These are phyloP conservation scores for Pseudozyma pruni DNA, from an alignment of 1,284 basidiomycete species.

Conservation along the genomic window DNA sequence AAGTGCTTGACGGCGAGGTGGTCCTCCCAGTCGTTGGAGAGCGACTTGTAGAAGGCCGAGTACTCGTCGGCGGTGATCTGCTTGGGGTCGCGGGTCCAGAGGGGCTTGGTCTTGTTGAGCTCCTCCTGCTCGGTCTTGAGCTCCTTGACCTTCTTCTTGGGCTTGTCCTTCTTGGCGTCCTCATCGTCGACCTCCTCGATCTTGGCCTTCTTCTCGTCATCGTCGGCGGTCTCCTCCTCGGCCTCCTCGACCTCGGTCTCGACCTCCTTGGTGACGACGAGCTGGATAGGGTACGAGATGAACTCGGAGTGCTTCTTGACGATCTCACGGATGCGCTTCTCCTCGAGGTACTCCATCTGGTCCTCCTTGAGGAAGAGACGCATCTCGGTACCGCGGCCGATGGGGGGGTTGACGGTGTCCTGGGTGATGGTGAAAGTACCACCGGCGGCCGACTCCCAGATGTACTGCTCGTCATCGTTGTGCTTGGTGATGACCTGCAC, in stretches of 20 bases:
- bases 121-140: conserved; percentile 82
- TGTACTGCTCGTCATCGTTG: conserved; percentile 99
- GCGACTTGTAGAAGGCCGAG: conserved; percentile 96
- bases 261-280: conserved; percentile 98
- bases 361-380: conserved; percentile 98
- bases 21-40: conserved; percentile 99
- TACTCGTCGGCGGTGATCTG: conserved; percentile 96
- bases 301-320: conserved; percentile 99
- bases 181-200: conserved; percentile 83
- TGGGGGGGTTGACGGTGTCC: conserved; percentile 86
- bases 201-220: conserved; percentile 78
- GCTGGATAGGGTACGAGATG: conserved; percentile 99
- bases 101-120: conserved; percentile 99
- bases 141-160: conserved; percentile 91
- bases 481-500: conserved; percentile 99
- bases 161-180: conserved; percentile 75
- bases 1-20: conserved; percentile 99
- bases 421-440: conserved; percentile 99
- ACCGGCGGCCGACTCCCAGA: conserved; percentile 99
- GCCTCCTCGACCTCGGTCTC: conserved; percentile 89
- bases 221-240: conserved; percentile 72
- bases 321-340: conserved; percentile 99
- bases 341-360: conserved; percentile 98
- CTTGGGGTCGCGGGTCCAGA: conserved; percentile 96
- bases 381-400: conserved; percentile 95